Conservation (phyloP, 208 protist genomes). For the Trypanosomatidae sp. region DNA sequence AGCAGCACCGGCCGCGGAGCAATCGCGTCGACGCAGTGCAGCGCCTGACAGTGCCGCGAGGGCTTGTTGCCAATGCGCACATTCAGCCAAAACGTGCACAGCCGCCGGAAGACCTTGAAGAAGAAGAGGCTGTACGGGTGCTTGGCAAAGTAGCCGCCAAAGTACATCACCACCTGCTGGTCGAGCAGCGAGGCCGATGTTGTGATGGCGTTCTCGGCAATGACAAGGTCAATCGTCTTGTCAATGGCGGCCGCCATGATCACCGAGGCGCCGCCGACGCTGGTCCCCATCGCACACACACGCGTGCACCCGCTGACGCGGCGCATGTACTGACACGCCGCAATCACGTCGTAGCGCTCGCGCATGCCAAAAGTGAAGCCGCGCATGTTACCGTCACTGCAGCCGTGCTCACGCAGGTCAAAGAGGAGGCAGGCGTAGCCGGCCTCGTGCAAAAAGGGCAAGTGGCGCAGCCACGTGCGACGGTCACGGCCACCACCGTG, state of each 20-base stretch:
- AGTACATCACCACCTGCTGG: conserved; percentile 46
- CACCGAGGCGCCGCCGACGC: conserved; percentile 74
- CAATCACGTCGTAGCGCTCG: conserved; percentile 80
- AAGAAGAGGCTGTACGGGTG: conserved; percentile 32
- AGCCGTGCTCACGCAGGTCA: conserved; percentile 82
- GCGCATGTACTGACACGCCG: conserved; percentile 63
- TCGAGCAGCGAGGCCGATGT: conserved; percentile 69
- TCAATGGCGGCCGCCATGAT: conserved; percentile 86
- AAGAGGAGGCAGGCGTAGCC: conserved; percentile 85
- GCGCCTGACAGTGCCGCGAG: conserved; percentile 65
- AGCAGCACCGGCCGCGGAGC: conserved; percentile 70
- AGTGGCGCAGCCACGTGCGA: conserved; percentile 79
- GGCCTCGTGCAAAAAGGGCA: conserved; percentile 69
- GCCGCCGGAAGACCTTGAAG: conserved; percentile 49
- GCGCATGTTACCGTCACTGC: conserved; percentile 67
- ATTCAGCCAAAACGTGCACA: conserved; percentile 72
- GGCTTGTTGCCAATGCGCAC: conserved; percentile 78
- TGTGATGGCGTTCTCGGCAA: conserved; percentile 85
- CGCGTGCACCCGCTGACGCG: conserved; percentile 39
- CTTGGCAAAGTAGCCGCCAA: conserved; percentile 69
- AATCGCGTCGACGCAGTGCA: conserved; percentile 71
- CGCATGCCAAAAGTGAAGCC: conserved; percentile 85
- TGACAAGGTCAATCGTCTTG: conserved; percentile 70
- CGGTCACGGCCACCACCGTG: conserved; percentile 86
- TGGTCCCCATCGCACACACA: conserved; percentile 82